These are phyloP conservation scores for Dictyostelium intermedium DNA, from an alignment of 78 protist species.

Conservation along the genomic window DNA sequence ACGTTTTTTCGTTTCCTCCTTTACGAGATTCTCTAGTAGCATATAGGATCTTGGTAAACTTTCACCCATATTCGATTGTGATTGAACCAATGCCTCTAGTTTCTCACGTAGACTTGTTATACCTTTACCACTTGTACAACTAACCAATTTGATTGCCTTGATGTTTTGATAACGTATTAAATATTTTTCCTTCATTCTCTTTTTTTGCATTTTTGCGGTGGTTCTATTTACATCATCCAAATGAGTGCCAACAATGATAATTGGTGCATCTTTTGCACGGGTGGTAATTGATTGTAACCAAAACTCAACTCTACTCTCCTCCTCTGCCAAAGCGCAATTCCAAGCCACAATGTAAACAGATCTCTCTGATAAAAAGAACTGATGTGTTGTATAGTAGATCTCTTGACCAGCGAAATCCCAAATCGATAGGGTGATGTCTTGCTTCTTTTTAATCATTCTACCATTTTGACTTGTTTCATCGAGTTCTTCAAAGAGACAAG, in stretches of 20 bases:
- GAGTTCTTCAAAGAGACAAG: slow-evolving; percentile 17
- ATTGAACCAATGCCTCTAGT: slow-evolving; percentile 17
- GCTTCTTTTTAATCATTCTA: slow-evolving; percentile 58
- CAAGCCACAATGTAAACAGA: slow-evolving; percentile 70
- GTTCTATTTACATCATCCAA: slow-evolving; percentile 55
- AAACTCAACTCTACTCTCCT: slow-evolving; percentile 67
- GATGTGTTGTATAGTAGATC: slow-evolving; percentile 81
- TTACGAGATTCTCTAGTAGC: slow-evolving; percentile 65
- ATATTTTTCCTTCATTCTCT: slow-evolving; percentile 66
- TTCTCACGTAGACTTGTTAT: slow-evolving; percentile 54
- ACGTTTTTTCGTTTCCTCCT: slow-evolving; percentile 66
- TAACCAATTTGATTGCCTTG: slow-evolving; percentile 31
- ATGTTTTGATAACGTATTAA: slow-evolving; percentile 59
- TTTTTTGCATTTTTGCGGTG: slow-evolving; percentile 42
- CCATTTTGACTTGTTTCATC: slow-evolving; percentile 21
- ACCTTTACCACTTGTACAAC: slow-evolving; percentile 72
- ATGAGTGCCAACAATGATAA: slow-evolving; percentile 84
- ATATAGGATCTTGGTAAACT: slow-evolving; percentile 61
- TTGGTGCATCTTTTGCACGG: slow-evolving; percentile 74
- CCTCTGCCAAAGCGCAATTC: slow-evolving; percentile 66
- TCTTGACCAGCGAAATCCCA: slow-evolving; percentile 85
- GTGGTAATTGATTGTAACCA: slow-evolving; percentile 76
- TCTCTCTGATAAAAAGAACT: slow-evolving; percentile 75
- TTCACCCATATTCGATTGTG: slow-evolving; percentile 78
- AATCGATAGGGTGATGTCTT: slow-evolving; percentile 37